Percentiles rank a stretch among this genome's conserved stretches.
Conservation (phyloP, 352 stramenopile genomes). For the Globisporangium parvum region DNA sequence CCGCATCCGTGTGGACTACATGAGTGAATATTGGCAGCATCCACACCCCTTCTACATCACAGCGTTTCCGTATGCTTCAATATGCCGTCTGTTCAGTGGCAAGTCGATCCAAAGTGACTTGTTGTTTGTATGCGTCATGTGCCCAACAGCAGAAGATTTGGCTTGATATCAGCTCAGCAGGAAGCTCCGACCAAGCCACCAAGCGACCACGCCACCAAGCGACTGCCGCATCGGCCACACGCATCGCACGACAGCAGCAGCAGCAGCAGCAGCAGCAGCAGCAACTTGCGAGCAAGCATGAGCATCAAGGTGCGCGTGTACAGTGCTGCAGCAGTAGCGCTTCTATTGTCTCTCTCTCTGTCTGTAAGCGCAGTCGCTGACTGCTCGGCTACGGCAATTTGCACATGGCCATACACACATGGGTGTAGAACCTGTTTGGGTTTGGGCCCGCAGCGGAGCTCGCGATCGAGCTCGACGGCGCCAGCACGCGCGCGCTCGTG, state of each 20-base stretch:
- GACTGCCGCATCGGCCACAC: too few species aligned
- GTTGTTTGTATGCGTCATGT: background rate
- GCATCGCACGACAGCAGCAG: too few species aligned
- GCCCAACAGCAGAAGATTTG: slow-evolving; percentile 1
- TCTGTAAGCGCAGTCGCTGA: background rate
- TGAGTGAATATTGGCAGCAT: background rate
- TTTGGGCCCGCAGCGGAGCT: slow-evolving; percentile 15
- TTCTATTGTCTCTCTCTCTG: background rate
- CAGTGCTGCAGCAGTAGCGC: background rate
- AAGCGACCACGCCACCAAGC: too few species aligned
- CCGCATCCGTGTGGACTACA: background rate
- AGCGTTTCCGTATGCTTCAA: background rate
- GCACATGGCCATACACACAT: background rate
- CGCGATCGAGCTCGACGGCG: slow-evolving; percentile 10
- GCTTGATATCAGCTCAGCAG: background rate
- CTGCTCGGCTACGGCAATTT: background rate
- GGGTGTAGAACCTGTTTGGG: slow-evolving; percentile 13
- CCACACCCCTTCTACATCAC: background rate
- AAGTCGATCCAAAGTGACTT: too few species aligned
- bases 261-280: background rate
- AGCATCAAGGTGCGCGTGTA: slow-evolving; percentile 10
- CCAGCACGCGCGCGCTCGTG: slow-evolving; percentile 9
- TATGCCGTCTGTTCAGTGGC: too few species aligned
- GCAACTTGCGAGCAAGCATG: background rate
- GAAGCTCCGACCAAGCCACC: too few species aligned